Base-by-base conservation (phyloP, 331 rosid genomes). In the Pyracantha coccinea region DNA sequence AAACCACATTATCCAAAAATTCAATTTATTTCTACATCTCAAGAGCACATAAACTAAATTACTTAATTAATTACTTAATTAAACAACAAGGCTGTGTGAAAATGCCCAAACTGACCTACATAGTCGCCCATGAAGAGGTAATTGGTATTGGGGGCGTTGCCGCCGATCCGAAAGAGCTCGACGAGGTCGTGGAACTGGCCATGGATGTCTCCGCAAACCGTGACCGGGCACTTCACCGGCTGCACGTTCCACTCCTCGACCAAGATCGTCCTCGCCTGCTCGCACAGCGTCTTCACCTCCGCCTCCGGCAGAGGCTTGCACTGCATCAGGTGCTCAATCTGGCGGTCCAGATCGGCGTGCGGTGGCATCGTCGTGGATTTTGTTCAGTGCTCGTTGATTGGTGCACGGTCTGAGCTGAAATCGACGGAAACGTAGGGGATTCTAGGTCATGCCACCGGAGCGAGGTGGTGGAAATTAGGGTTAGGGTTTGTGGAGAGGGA, bases 101-200 rank as follows among this genome's bases (percentile, higher is more conserved):
- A 19, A 68, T 68, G 2, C 24, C 28, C 11, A 1, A 65, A 81
- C 85, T 76, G 72, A 81, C 85, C 85, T 77, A 81, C 85, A 61
- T 81, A 81, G 72, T 81, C 85, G 41, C 85, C 85, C 85, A 81
- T 81, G 78, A 81, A 81, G 47, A 81, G 85, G 72, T 81, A 81
- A 54, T 81, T 81, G 33, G 85, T 81, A 71, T 81, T 76, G 25
- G 85, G 85, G 55, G 81, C 81, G 47, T 69, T 61, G 57, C 85
- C 85, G 47, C 85, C 85, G 79, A 81, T 81, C 82, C 85, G 85
- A 59, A 81, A 81, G 11, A 81, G 85, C 82, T 81, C 85, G 38
- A 81, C 68, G 57, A 81, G 85, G 67, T 81, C 85, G 72, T 81
- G 82, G 54, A 81, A 81, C 73, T 81, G 85, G 59, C 85, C 85